Base-by-base conservation (phyloP, 805 yeast genomes). In the Wickerhamiella domercqiae region DNA sequence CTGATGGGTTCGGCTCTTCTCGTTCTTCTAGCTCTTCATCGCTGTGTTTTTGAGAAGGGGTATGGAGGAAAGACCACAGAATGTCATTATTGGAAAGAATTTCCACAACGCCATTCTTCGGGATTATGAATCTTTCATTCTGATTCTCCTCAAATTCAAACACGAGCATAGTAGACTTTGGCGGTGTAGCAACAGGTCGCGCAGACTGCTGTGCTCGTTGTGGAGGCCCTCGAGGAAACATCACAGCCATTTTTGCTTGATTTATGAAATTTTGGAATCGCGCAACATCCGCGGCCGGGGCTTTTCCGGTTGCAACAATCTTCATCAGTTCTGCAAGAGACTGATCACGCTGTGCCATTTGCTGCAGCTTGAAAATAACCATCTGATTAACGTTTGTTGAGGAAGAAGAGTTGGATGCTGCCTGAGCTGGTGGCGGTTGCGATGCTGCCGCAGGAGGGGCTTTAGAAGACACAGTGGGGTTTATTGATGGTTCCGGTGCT, bases 81-180 rank as follows among this genome's bases (percentile, higher is more conserved):
- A 61, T 42, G 19, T 58, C 62, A 1, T 49, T 60, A 21, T 54
- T 59, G 6, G 47, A 39, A 11, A 53, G 36, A 18, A 46, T 42
- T 57, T 86, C 96, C 41, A 78, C 61, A 2, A 87, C 68, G 1
- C 93, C 69, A 44, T 82, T 71, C 45, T 75, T 75, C 0, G 97
- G 96, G 0, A 87, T 52, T 40, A 68, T 60, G 49, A 69, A 87
- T 40, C 97, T 67, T 5, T 75, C 75, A 33, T 75, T 67, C 0
- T 90, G 71, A 52, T 75, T 76, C 48, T 90, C 97, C 20, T 68
- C 68, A 59, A 75, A 87, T 55, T 90, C 98, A 54, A 87, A 75
- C 4, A 84, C 75, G 29, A 90, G 54, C 37, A 81, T 78, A 3
- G 42, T 37, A 1, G 49, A 41, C 17, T 43, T 40, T 39, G 42